phyloP scores from a whole-genome alignment of 352 stramenopile genomes.

The Globisporangium nagaii region DNA sequence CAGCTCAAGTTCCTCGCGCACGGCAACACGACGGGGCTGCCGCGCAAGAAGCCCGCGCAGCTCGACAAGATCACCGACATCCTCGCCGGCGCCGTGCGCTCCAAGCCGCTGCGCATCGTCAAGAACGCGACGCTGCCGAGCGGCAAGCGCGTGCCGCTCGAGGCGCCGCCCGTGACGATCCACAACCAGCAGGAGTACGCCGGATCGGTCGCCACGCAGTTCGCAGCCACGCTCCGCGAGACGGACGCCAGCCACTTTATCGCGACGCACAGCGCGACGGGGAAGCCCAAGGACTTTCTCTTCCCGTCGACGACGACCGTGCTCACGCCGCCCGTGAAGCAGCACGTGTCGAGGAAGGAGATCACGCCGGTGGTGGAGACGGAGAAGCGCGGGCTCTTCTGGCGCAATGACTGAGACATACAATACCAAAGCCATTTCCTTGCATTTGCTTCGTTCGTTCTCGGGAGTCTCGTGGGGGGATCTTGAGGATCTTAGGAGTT shows the following conservation, averaged over 20 bases:
- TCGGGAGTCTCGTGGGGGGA: not conserved
- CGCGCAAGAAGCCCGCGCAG: constrained; percentile 44
- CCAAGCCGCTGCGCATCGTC: constrained; percentile 73
- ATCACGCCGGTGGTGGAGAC: constrained; percentile 22
- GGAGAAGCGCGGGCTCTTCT: constrained; percentile 50
- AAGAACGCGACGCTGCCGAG: constrained; percentile 71
- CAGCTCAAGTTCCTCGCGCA: constrained; percentile 86
- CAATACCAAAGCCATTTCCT: not conserved
- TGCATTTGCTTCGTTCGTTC: not conserved
- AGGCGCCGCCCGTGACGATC: constrained; percentile 61
- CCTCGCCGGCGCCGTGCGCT: constrained; percentile 35
- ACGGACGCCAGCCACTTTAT: constrained; percentile 34
- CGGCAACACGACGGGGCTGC: constrained; percentile 73
- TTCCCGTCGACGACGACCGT: constrained; percentile 52
- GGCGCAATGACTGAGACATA: constrained; percentile 32
- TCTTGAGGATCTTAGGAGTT: not conserved
- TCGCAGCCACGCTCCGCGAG: constrained; percentile 39
- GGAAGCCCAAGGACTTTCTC: constrained; percentile 44
- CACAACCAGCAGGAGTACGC: constrained; percentile 59
- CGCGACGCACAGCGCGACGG: constrained; percentile 21
- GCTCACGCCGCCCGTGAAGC: constrained; percentile 57
- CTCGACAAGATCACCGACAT: constrained; percentile 80
- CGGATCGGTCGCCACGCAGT: constrained; percentile 40
- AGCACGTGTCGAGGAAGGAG: constrained; percentile 45
- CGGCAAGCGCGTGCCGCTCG: constrained; percentile 61